Evolutionary conservation across 371 early-diverging fungal genomes (phyloP), one percentile per base, ranked within the genome.

Genomic region (Apophysomyces ossiformis): DNA sequence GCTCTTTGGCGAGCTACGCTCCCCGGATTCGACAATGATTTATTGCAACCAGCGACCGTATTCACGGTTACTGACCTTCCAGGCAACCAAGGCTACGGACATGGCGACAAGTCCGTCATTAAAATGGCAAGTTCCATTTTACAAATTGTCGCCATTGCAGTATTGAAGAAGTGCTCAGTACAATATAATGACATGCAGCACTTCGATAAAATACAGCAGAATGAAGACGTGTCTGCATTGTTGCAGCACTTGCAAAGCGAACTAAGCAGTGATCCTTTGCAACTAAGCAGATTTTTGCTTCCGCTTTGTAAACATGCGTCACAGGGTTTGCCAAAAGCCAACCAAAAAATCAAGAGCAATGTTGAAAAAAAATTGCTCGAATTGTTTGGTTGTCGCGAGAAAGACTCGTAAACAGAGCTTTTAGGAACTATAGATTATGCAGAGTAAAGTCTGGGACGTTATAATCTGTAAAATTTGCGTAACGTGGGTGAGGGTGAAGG

Each of bases 41-140:
- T n/a, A 4, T 32, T 32, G 21, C 35, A 47, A 16, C 63, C 63
- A 7, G 37, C 54, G 9, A 63, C 63, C 3, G 50, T 63, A 6
- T 63, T 63, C 16, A 63, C 47, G 15, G 8, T 63, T 7, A 35
- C 47, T 18, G 63, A 63, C 21, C n/a, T 63, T 45, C 50, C 63
- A 7, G 47, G 47, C 35, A 63, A 63, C 54, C 9, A 50, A 36
- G 54, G 54, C 45, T 63, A 63, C 21, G 63, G 63, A 7, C 4
- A 21, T 15, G 15, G 54, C 7, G 37, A 18, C 54, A 63, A 45
- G 38, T 46, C 62, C 45, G 35, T 47, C 8, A 13, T 7, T 6
- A 62, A 62, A 37, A 21, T 62, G 12, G 62, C 62, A 11, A 43
- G 43, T 13, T 43, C 11, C 43, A 43, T 43, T 43, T 13, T 43